Conservation (phyloP, 495 filamentous ascomycete species). For the Tuber brumale region DNA sequence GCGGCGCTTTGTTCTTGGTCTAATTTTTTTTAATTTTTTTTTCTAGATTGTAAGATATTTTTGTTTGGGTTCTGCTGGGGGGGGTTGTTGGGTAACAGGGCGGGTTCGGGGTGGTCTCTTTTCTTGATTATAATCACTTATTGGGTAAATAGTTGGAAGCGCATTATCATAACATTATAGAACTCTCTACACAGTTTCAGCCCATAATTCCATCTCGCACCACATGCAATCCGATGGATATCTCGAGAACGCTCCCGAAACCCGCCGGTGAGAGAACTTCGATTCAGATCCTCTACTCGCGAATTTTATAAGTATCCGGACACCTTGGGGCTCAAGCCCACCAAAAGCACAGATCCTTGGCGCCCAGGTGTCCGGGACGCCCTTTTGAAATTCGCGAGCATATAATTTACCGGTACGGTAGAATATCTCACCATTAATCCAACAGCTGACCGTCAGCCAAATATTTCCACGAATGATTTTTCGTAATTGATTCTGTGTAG, state of each 20-base stretch:
- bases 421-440: background rate
- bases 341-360: background rate
- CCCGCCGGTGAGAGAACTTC: background rate
- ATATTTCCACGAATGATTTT: background rate
- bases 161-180: background rate
- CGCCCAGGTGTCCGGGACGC: background rate
- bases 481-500: background rate
- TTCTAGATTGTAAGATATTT: background rate
- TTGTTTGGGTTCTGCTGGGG: background rate
- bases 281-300: background rate
- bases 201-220: background rate
- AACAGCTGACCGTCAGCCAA: background rate
- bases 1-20: background rate
- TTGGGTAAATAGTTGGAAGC: background rate
- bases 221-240: background rate
- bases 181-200: background rate
- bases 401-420: too few species aligned
- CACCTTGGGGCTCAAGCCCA: background rate
- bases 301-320: background rate
- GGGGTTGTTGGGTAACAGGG: background rate
- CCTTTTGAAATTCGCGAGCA: too few species aligned
- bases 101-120: background rate
- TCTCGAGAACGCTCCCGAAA: background rate
- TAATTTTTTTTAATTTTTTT: background rate
- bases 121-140: background rate